phyloP scores from a whole-genome alignment of 495 filamentous ascomycete species.

The Chlorociboria aeruginascens region DNA sequence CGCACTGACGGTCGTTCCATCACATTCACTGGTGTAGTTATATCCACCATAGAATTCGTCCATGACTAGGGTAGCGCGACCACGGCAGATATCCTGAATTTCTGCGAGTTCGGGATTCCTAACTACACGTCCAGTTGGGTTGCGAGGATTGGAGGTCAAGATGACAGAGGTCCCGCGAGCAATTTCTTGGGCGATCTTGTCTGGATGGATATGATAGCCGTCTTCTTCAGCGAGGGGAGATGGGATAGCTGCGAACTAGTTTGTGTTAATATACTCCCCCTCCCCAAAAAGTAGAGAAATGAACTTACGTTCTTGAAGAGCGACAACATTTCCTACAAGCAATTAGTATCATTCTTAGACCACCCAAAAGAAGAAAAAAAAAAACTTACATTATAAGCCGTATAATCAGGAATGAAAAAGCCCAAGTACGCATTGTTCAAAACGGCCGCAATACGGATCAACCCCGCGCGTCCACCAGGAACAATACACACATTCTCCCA shows the following conservation, averaged over 20 bases:
- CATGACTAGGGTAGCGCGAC: slow-evolving; percentile 80
- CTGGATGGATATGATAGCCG: slow-evolving; percentile 80
- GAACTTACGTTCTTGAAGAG: slow-evolving; percentile 29
- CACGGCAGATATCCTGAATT: slow-evolving; percentile 86
- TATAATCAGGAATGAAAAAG: slow-evolving; percentile 71
- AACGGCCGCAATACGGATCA: slow-evolving; percentile 91
- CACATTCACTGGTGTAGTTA: slow-evolving; percentile 85
- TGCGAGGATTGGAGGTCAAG: slow-evolving; percentile 91
- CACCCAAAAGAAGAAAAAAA: no score
- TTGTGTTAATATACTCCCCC: not conserved
- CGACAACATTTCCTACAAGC: slow-evolving; percentile 57
- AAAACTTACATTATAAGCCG: slow-evolving; percentile 59
- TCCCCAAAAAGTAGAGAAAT: not conserved
- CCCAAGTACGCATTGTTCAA: slow-evolving; percentile 83
- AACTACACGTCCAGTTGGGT: slow-evolving; percentile 85
- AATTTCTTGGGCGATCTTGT: slow-evolving; percentile 87
- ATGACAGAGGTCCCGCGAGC: slow-evolving; percentile 79
- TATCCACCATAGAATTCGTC: slow-evolving; percentile 97
- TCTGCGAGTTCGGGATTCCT: slow-evolving; percentile 67
- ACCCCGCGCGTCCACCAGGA: slow-evolving; percentile 79
- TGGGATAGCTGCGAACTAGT: slow-evolving; percentile 80
- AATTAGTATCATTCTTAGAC: no score
- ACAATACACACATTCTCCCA: slow-evolving; percentile 99
- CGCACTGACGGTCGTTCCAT: slow-evolving; percentile 75
- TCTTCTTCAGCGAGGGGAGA: slow-evolving; percentile 74